phyloP scores from a whole-genome alignment of 2,329 filamentous ascomycete species.

The Pseudocercospora macadamiae region DNA sequence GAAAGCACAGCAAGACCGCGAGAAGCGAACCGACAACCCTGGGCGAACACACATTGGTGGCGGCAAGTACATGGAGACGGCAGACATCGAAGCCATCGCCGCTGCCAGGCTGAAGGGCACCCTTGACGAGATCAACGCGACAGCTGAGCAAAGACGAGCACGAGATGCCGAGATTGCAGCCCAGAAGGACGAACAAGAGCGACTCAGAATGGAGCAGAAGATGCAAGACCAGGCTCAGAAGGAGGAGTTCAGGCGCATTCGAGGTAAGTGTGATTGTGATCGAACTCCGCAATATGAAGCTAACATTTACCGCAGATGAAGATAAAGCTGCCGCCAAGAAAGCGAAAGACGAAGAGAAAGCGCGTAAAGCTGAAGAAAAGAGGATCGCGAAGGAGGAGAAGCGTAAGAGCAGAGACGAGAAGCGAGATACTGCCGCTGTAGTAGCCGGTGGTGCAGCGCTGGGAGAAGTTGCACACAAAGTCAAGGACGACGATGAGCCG shows the following conservation, averaged over 20 bases:
- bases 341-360: constrained; percentile 55
- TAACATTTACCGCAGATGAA: constrained; percentile 47
- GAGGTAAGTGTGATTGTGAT: constrained; percentile 54
- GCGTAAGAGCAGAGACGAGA: constrained; percentile 45
- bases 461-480: constrained; percentile 14
- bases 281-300: not conserved
- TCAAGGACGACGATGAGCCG: constrained; percentile 16
- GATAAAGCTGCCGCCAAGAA: constrained; percentile 55
- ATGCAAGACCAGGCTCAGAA: constrained; percentile 51
- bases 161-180: constrained; percentile 64
- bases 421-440: constrained; percentile 27
- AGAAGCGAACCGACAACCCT: constrained; percentile 60
- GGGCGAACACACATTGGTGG: constrained; percentile 72
- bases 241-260: constrained; percentile 52
- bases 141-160: constrained; percentile 72
- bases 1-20: constrained; percentile 67
- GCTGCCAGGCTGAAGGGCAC: constrained; percentile 77
- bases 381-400: constrained; percentile 55
- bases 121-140: constrained; percentile 80
- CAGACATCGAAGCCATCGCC: constrained; percentile 79
- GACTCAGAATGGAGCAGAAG: constrained; percentile 61
- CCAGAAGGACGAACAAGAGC: constrained; percentile 67
- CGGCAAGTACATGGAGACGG: constrained; percentile 76
- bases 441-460: constrained; percentile 19
- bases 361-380: constrained; percentile 59